Evolutionary conservation across 495 filamentous ascomycete species (phyloP).

Genomic region (Echria macrotheca): DNA sequence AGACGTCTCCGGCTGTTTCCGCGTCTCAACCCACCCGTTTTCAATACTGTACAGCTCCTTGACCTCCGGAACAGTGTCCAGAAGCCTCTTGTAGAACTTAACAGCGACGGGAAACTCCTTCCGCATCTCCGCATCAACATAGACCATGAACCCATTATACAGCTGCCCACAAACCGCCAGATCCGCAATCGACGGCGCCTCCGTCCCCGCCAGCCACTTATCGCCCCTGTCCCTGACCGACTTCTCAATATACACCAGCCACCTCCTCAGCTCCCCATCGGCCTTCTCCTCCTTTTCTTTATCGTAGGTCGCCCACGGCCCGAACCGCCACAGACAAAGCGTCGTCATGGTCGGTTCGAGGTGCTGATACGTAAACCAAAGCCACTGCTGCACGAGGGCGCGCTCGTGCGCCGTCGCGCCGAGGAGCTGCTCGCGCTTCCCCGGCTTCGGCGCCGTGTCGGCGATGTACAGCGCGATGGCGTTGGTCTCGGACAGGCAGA

Average conservation of each 20-base stretch:
- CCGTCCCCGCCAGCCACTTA: neutral
- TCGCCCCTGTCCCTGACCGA: neutral
- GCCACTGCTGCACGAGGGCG: neutral
- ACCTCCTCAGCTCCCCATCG: neutral
- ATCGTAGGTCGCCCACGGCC: neutral
- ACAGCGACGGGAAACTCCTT: neutral
- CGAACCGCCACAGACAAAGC: neutral
- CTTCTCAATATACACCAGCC: neutral
- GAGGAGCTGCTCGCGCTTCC: neutral
- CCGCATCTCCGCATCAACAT: neutral
- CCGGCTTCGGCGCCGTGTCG: slow-evolving; percentile 43
- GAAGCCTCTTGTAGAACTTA: neutral
- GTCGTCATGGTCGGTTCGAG: neutral
- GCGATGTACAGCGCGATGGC: slow-evolving; percentile 54
- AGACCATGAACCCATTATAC: neutral
- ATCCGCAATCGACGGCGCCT: neutral
- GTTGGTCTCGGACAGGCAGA: slow-evolving; percentile 45
- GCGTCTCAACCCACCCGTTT: neutral
- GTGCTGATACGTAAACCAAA: neutral
- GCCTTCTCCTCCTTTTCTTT: neutral
- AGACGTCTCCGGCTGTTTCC: neutral
- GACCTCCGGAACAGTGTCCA: neutral
- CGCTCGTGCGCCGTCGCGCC: neutral
- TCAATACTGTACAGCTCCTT: neutral
- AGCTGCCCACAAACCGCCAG: neutral